Evolutionary conservation across 257 asterid genomes (phyloP).

Genomic region (Nicotiana paniculata): DNA sequence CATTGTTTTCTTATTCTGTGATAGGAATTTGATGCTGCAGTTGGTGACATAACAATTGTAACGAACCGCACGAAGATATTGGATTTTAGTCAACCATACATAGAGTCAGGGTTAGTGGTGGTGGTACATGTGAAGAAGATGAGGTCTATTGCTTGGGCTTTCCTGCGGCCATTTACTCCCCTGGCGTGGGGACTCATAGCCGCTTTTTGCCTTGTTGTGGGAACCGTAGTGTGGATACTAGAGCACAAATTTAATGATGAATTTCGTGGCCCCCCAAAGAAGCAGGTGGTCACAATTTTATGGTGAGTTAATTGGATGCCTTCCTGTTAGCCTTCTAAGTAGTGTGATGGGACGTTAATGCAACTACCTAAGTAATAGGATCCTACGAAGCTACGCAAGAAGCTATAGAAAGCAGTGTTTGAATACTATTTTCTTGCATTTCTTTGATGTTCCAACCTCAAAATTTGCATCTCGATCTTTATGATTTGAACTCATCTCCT

Average conservation of each 20-base stretch:
- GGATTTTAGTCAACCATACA: slow-evolving; percentile 82
- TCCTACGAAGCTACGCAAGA: not conserved
- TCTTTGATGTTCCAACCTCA: not conserved
- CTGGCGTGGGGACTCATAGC: slow-evolving; percentile 62
- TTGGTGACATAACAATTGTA: slow-evolving; percentile 74
- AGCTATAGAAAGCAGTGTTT: not conserved
- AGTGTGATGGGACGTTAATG: not conserved
- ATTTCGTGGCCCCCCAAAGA: slow-evolving; percentile 74
- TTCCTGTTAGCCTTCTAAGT: not conserved
- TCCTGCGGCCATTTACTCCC: slow-evolving; percentile 67
- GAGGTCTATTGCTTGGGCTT: slow-evolving; percentile 64
- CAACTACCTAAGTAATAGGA: not conserved
- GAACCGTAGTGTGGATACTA: slow-evolving; percentile 64
- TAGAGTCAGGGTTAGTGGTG: slow-evolving; percentile 73
- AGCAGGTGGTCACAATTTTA: slow-evolving; percentile 57
- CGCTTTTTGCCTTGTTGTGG: slow-evolving; percentile 52
- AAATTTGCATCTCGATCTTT: not conserved
- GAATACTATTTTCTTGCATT: not conserved
- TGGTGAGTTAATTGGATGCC: slow-evolving; percentile 40
- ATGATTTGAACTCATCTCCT: slow-evolving; percentile 1
- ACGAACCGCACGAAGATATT: slow-evolving; percentile 64
- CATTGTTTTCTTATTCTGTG: slow-evolving; percentile 5
- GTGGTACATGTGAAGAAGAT: slow-evolving; percentile 50
- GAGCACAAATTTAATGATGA: slow-evolving; percentile 79
- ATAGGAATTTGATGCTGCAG: slow-evolving; percentile 73